phyloP scores from a whole-genome alignment of 768 basidiomycete genomes.

The Dendrothele bispora region DNA sequence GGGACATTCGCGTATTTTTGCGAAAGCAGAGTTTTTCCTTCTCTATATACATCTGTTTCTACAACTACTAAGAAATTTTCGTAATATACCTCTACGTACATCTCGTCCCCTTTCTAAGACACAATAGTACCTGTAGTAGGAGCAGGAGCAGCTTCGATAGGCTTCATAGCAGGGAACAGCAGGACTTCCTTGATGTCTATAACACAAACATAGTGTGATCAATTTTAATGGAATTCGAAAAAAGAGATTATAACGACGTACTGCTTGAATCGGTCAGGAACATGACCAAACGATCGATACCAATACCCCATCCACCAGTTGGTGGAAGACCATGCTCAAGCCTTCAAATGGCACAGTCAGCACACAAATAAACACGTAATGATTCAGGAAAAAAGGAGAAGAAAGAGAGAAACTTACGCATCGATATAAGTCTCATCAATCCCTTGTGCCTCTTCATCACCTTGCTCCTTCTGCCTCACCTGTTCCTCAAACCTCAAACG shows the following conservation, averaged over 20 bases:
- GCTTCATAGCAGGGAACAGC: slow-evolving; percentile 97
- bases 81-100: too few relatives aligned
- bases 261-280: slow-evolving; percentile 97
- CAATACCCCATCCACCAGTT: slow-evolving; percentile 96
- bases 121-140: slow-evolving; percentile 23
- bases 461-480: slow-evolving; percentile 91
- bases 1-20: too few relatives aligned
- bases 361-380: slow-evolving; percentile 10
- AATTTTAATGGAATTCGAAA: neutral
- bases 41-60: too few relatives aligned
- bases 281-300: slow-evolving; percentile 96
- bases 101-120: too few relatives aligned
- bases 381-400: neutral
- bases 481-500: slow-evolving; percentile 95
- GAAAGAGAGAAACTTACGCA: slow-evolving; percentile 57
- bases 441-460: slow-evolving; percentile 97
- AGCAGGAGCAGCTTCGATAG: slow-evolving; percentile 51
- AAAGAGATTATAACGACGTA: slow-evolving; percentile 46
- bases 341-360: too few relatives aligned
- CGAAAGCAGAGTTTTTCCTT: too few relatives aligned
- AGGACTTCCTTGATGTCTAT: slow-evolving; percentile 96
- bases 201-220: neutral
- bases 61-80: too few relatives aligned
- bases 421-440: slow-evolving; percentile 95
- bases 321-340: slow-evolving; percentile 97